phyloP scores from a whole-genome alignment of 345 rosid species.

The Euclidium syriacum region DNA sequence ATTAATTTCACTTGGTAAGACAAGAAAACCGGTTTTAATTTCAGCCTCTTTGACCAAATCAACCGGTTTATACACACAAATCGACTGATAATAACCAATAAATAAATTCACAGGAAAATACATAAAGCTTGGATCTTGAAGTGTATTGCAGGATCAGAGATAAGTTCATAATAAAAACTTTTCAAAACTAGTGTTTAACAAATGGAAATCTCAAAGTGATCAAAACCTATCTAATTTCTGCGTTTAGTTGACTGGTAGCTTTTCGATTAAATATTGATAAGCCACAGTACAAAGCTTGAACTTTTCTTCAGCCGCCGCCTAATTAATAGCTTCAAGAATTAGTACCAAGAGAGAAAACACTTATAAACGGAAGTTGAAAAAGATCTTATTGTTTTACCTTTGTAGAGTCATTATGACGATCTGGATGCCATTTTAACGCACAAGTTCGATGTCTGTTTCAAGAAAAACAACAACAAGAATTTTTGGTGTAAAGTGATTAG shows the following conservation, averaged over 20 bases:
- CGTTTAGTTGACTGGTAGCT: slow-evolving; percentile 43
- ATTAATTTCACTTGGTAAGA: background rate
- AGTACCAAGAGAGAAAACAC: background rate
- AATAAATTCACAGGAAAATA: too few species aligned
- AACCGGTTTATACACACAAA: slow-evolving; percentile 3
- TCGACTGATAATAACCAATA: too few species aligned
- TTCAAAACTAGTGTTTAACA: background rate
- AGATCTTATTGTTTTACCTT: slow-evolving; percentile 43
- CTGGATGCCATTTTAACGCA: slow-evolving; percentile 93
- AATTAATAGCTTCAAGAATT: background rate
- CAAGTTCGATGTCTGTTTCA: slow-evolving; percentile 58
- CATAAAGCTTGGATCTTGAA: too few species aligned
- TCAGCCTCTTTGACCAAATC: background rate
- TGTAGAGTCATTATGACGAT: slow-evolving; percentile 73
- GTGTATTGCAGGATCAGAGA: background rate
- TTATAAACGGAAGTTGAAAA: background rate
- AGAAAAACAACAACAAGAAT: background rate
- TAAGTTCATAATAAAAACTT: background rate
- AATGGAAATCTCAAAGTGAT: background rate
- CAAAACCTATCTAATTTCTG: background rate
- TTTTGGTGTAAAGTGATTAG: background rate
- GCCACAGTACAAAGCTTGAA: slow-evolving; percentile 89
- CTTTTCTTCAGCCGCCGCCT: slow-evolving; percentile 73
- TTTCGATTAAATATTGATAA: slow-evolving; percentile 61
- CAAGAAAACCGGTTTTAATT: background rate